These are phyloP conservation scores for Rubroboletus satanas DNA, from an alignment of 768 basidiomycete species.

Conservation along the genomic window DNA sequence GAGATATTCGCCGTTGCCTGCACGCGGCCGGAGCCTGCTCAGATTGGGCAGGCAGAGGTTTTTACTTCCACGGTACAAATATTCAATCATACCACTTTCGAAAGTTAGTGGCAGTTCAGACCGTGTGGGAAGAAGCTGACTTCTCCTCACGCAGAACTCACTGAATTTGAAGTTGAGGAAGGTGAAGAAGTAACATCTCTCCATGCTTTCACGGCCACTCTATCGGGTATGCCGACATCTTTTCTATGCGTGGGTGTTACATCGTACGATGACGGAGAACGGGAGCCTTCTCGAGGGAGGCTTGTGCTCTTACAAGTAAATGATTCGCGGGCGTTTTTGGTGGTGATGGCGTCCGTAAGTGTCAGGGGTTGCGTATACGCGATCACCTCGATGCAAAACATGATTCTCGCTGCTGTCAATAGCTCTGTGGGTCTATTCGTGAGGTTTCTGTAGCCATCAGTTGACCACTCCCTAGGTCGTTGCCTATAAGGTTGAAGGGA, in stretches of 20 bases:
- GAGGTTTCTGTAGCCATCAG: neutral
- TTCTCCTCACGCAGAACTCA: slow-evolving; percentile 18
- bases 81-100: slow-evolving; percentile 60
- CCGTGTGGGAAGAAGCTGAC: neutral
- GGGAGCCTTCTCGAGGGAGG: slow-evolving; percentile 54
- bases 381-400: slow-evolving; percentile 44
- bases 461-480: slow-evolving; percentile 38
- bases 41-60: slow-evolving; percentile 47
- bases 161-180: slow-evolving; percentile 28
- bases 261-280: slow-evolving; percentile 39
- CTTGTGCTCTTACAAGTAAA: slow-evolving; percentile 50
- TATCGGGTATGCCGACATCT: slow-evolving; percentile 31
- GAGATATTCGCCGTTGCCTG: slow-evolving; percentile 67
- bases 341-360: slow-evolving; percentile 39
- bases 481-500: slow-evolving; percentile 40
- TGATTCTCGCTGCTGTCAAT: slow-evolving; percentile 69
- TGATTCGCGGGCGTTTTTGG: slow-evolving; percentile 19
- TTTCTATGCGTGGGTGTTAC: slow-evolving; percentile 53
- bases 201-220: slow-evolving; percentile 29
- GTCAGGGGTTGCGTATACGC: slow-evolving; percentile 71
- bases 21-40: slow-evolving; percentile 47
- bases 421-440: slow-evolving; percentile 53
- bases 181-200: slow-evolving; percentile 66
- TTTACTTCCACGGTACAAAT: slow-evolving; percentile 59
- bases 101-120: slow-evolving; percentile 42